Percentiles rank a stretch among this genome's conserved stretches.
Evolutionary conservation across 305 asterid species (phyloP).

Genomic region (Fraxinus angustifolia): DNA sequence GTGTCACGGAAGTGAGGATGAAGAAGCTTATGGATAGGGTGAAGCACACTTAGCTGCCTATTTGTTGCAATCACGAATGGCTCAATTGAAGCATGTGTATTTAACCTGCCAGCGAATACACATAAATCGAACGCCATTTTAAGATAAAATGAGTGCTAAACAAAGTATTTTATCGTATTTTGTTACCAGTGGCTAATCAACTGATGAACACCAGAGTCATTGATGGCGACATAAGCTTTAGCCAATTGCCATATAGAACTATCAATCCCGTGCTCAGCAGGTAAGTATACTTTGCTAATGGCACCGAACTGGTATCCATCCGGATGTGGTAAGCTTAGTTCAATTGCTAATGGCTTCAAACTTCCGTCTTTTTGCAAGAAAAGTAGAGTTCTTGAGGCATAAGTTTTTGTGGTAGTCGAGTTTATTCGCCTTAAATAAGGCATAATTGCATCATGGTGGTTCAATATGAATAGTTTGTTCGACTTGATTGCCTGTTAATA

Average conservation of each 20-base stretch:
- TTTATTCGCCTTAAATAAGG: conserved; percentile 72
- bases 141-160: neutral
- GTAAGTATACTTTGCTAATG: conserved; percentile 54
- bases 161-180: neutral
- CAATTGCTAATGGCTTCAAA: conserved; percentile 68
- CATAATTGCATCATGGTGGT: conserved; percentile 75
- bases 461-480: conserved; percentile 58
- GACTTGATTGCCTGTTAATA: conserved; percentile 49
- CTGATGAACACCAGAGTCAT: conserved; percentile 76
- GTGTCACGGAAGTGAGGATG: conserved; percentile 77
- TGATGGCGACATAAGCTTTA: conserved; percentile 68
- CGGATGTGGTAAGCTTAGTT: conserved; percentile 70
- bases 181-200: conserved; percentile 76
- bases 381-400: conserved; percentile 74
- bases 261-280: conserved; percentile 56
- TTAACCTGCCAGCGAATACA: conserved; percentile 43
- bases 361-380: conserved; percentile 63
- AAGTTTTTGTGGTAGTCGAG: conserved; percentile 47
- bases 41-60: conserved; percentile 69
- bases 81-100: conserved; percentile 74
- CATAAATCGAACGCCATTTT: neutral
- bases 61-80: conserved; percentile 76
- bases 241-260: conserved; percentile 74
- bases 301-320: conserved; percentile 56
- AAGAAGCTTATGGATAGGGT: conserved; percentile 74